Base-by-base conservation (phyloP, 176 grass and related monocot genomes). In the Zizania latifolia region DNA sequence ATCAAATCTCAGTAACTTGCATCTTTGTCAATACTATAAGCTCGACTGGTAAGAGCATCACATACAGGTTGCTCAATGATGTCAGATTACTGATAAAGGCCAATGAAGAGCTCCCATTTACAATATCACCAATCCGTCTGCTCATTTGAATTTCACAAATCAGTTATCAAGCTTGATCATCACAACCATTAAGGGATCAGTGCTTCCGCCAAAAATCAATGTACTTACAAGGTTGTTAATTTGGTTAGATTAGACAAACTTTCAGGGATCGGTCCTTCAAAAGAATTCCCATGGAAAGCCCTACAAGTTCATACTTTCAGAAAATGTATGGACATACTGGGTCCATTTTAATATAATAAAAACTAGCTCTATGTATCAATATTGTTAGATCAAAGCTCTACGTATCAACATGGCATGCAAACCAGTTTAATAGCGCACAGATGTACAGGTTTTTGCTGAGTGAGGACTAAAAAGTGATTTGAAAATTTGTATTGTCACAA, bases 41-140 rank as follows among this genome's bases (percentile, higher is more conserved):
- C 45, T 50, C n/a, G 10, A 26, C 14, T 36, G 0, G 0, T 45
- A 15, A 32, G 38, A 48, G 10, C 34, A 27, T 70, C n/a, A 24
- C 71, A 8, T 73, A 90, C 91, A 94, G 53, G 58, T 34, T 53
- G 65, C 29, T 70, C 58, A 94, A 71, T 16, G 69, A 79, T 43
- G 86, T 82, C 51, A 94, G 32, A 45, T 88, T 90, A 71, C 63
- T 44, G 37, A 90, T 32, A 51, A 90, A 94, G 58, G 14, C 65
- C 69, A 93, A 70, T 10, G 77, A 83, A 79, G 81, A 88, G 72
- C 71, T 85, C n/a, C 87, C 87, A 39, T 87, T 87, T 68, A 58
- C 39, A 53, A 93, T 82, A 70, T 93, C 90, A 6, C 90, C 87
- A 29, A 89, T 78, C 13, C 68, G 78, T 56, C 90, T 93, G 71